Evolutionary conservation across 1,284 basidiomycete species (phyloP).

Genomic region (Fomes fomentarius): DNA sequence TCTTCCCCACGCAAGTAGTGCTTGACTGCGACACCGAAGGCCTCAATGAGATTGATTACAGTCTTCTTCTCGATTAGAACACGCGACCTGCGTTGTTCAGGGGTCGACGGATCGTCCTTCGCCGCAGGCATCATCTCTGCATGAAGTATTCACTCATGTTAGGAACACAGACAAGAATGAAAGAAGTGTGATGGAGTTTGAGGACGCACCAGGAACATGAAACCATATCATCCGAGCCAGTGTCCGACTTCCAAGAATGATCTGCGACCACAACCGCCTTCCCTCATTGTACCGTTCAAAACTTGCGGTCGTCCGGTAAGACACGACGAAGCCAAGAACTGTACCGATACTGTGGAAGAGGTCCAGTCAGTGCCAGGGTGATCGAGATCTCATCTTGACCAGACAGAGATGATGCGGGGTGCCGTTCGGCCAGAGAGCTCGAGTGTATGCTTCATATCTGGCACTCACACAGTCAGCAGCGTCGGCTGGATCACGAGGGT

Average conservation of each 20-base stretch:
- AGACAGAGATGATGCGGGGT: background rate
- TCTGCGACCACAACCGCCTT: slow-evolving; percentile 68
- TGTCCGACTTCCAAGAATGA: slow-evolving; percentile 60
- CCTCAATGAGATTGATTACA: slow-evolving; percentile 59
- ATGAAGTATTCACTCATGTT: too few relatives aligned
- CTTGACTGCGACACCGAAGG: slow-evolving; percentile 53
- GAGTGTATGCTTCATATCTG: background rate
- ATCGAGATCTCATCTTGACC: slow-evolving; percentile 4
- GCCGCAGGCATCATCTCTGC: slow-evolving; percentile 29
- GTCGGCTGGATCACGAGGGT: slow-evolving; percentile 50
- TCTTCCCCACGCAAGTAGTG: slow-evolving; percentile 67
- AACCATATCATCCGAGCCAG: slow-evolving; percentile 66
- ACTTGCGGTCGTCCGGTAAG: slow-evolving; percentile 73
- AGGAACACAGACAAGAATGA: too few relatives aligned
- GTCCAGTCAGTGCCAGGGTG: background rate
- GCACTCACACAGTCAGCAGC: slow-evolving; percentile 62
- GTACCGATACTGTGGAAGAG: slow-evolving; percentile 53
- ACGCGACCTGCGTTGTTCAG: slow-evolving; percentile 47
- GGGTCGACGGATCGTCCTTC: slow-evolving; percentile 34
- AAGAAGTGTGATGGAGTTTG: too few relatives aligned
- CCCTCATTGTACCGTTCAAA: slow-evolving; percentile 81
- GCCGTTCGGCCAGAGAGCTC: background rate
- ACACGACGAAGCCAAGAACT: slow-evolving; percentile 68
- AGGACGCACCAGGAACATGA: slow-evolving; percentile 59
- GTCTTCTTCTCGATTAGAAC: slow-evolving; percentile 71